Evolutionary conservation across 164 flowering plant species (phyloP).

Genomic region (Tetracentron sinense): DNA sequence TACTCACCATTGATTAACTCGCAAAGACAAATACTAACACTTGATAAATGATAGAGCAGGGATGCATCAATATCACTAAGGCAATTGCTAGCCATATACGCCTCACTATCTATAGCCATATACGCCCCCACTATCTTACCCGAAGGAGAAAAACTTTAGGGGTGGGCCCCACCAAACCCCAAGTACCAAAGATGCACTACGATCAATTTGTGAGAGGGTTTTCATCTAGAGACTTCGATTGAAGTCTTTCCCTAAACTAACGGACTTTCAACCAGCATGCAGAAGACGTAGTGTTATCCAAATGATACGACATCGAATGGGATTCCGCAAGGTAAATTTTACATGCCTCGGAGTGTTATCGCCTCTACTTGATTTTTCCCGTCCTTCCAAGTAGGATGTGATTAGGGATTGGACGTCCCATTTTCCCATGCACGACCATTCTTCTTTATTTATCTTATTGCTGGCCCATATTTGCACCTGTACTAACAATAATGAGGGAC

Average conservation of each 20-base stretch:
- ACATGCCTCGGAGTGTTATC: slow-evolving; percentile 64
- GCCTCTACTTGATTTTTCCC: slow-evolving; percentile 41
- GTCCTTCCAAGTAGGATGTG: slow-evolving; percentile 72
- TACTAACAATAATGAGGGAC: slow-evolving; percentile 11
- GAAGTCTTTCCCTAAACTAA: slow-evolving; percentile 58
- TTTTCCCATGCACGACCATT: slow-evolving; percentile 74
- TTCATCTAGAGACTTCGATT: slow-evolving; percentile 76
- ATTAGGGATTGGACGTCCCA: slow-evolving; percentile 81
- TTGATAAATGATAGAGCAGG: no score
- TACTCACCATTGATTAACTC: no score
- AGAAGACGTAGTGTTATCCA: slow-evolving; percentile 81
- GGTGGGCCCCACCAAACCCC: no score
- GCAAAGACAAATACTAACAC: no score
- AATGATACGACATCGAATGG: slow-evolving; percentile 81
- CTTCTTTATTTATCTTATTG: slow-evolving; percentile 77
- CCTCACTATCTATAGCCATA: no score
- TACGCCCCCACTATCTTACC: no score
- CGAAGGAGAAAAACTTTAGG: no score
- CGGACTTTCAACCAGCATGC: slow-evolving; percentile 62
- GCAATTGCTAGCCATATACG: no score
- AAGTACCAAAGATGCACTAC: slow-evolving; percentile 80
- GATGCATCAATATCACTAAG: no score
- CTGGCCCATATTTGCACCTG: slow-evolving; percentile 99
- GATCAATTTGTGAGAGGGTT: slow-evolving; percentile 52
- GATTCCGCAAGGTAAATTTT: slow-evolving; percentile 66